Base-by-base conservation (phyloP, 2,329 filamentous ascomycete species). In the Metarhizium humberi region DNA sequence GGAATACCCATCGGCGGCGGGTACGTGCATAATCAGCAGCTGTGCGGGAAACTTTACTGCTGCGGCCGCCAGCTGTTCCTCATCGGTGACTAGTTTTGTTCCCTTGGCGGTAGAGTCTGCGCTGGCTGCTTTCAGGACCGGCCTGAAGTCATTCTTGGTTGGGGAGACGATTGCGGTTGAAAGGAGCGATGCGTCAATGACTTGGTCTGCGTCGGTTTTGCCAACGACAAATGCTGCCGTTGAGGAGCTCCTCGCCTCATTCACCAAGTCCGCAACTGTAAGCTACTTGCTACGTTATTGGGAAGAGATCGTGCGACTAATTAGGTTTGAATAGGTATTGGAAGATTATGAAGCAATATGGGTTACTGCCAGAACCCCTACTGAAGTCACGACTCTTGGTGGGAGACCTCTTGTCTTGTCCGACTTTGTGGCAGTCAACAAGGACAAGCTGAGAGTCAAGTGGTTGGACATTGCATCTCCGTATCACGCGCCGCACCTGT, bases 21-120 rank as follows among this genome's bases (percentile, higher is more conserved):
- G 60, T 29, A 60, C 62, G 3, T 60, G 55, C 43, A 56, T 58
- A 25, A 54, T 66, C 11, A 63, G 64, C 3, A 59, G 63, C 5
- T 66, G 64, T 48, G 58, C 62, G 4, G 64, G 64, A 1, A 62
- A 60, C 1, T 64, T 66, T 48, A 59, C 64, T 8, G 64, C 64
- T 2, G 62, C 64, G 1, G 64, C 63, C 30, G 55, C 65, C 25
- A 57, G 59, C 43, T 60, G 60, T 18, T 63, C 64, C 7, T 48
- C 52, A n/a, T 63, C 64, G 2, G 53, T 65, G 3, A 53, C 58
- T 14, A 60, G 64, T 10, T 55, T 66, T 2, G 57, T 66, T 16
- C 46, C 56, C 7, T 8, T 60, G 8, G 62, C 62, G 8, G 57
- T 62, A 2, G 58, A 63, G 32, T 57, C 59, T 16, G 47, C 59